phyloP scores from a whole-genome alignment of 2,329 filamentous ascomycete genomes.

The Trichoderma sp. region DNA sequence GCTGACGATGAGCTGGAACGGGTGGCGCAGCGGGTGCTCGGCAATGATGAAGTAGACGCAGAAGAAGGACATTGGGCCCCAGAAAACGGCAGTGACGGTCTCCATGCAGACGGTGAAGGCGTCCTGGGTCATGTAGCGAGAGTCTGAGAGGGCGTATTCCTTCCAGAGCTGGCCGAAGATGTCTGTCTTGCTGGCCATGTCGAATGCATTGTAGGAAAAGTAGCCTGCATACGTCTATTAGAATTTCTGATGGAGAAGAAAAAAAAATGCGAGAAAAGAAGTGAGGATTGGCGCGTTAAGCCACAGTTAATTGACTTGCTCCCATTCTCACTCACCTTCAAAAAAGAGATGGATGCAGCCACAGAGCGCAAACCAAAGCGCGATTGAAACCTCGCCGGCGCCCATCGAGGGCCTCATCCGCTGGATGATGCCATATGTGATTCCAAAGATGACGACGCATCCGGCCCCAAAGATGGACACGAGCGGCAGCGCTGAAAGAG shows the following conservation, averaged over 20 bases:
- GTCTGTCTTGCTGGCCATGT: slow-evolving; percentile 46
- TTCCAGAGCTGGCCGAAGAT: slow-evolving; percentile 61
- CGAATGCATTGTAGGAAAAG: slow-evolving; percentile 50
- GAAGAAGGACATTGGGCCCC: slow-evolving; percentile 58
- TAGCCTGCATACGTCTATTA: slow-evolving; percentile 45
- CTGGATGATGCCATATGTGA: slow-evolving; percentile 59
- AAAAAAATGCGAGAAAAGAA: neutral
- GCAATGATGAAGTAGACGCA: slow-evolving; percentile 50
- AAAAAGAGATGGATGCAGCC: slow-evolving; percentile 53
- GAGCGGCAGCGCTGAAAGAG: slow-evolving; percentile 61
- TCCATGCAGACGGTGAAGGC: slow-evolving; percentile 62
- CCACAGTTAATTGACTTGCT: neutral
- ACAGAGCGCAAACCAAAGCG: slow-evolving; percentile 79
- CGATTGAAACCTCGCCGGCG: slow-evolving; percentile 58
- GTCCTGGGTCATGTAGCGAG: slow-evolving; percentile 58
- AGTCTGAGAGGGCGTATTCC: slow-evolving; percentile 61
- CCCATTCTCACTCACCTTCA: slow-evolving; percentile 40
- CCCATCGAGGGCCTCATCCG: slow-evolving; percentile 56
- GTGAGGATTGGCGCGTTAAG: neutral
- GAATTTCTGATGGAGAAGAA: neutral
- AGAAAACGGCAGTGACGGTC: slow-evolving; percentile 55
- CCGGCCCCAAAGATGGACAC: slow-evolving; percentile 62
- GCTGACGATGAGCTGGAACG: slow-evolving; percentile 52
- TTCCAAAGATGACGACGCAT: slow-evolving; percentile 59
- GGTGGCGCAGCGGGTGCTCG: slow-evolving; percentile 52